Conservation (phyloP, 192 early-diverging fungal genomes). For the Coemansia sp. region DNA sequence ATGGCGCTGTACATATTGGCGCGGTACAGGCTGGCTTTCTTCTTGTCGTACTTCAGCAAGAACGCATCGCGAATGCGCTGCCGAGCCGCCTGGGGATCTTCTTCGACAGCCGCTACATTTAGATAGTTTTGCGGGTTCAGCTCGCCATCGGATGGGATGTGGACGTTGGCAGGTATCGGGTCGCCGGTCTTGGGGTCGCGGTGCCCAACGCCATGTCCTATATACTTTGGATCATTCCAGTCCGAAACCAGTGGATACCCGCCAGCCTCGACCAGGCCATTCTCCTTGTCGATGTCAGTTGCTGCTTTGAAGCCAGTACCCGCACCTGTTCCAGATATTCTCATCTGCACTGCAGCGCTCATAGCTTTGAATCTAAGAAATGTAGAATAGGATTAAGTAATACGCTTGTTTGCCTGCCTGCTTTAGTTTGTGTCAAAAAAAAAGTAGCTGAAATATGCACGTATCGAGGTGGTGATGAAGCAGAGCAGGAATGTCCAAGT, state of each 20-base stretch:
- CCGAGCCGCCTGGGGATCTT: slow-evolving; percentile 30
- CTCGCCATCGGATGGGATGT: slow-evolving; percentile 44
- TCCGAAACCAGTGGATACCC: slow-evolving; percentile 44
- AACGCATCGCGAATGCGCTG: slow-evolving; percentile 39
- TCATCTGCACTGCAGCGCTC: slow-evolving; percentile 17
- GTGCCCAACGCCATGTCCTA: slow-evolving; percentile 47
- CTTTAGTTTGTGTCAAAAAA: not conserved
- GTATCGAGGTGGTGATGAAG: not conserved
- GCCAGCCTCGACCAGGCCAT: slow-evolving; percentile 35
- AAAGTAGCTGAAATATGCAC: not conserved
- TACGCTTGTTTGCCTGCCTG: not conserved
- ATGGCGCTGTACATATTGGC: slow-evolving; percentile 30
- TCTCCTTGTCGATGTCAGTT: slow-evolving; percentile 44
- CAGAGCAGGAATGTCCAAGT: not conserved
- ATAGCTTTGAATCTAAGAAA: not conserved
- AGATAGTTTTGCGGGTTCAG: slow-evolving; percentile 52
- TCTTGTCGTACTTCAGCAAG: slow-evolving; percentile 27
- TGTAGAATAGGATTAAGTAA: not conserved
- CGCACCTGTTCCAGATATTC: slow-evolving; percentile 41
- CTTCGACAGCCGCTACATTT: slow-evolving; percentile 14
- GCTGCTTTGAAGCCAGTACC: slow-evolving; percentile 44
- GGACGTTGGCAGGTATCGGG: slow-evolving; percentile 34
- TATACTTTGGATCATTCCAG: slow-evolving; percentile 45
- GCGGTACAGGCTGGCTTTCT: slow-evolving; percentile 41
- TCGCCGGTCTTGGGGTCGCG: slow-evolving; percentile 51